Base-by-base conservation (phyloP, 2,329 filamentous ascomycete species). In the Hyphodiscus sp. region DNA sequence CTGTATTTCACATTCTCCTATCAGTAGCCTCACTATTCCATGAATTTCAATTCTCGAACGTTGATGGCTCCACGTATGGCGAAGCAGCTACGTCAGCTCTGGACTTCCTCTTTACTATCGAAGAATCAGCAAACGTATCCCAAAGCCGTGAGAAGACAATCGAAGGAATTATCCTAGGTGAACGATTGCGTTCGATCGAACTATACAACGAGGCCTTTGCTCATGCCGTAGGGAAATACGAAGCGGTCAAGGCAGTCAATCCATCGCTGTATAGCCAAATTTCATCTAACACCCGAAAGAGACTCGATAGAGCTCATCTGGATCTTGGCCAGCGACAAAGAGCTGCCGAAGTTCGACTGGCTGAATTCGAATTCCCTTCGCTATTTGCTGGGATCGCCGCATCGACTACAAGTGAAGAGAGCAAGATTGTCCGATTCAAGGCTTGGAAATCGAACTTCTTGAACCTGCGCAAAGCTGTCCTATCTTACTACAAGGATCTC, bases 201-300 rank as follows among this genome's bases (percentile, higher is more conserved):
- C 78, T 99, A 2, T 97, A 95, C 71, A 89, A 89, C 54, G 91
- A 96, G 69, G 90, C 89, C 0, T 97, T 96, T 65, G 84, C 91
- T 5, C 94, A 97, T 69, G 90, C 86, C 0, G 90, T 89, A 10
- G 94, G 92, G 48, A 95, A 94, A 70, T 89, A 92, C 55, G 80
- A 88, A 19, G 78, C 90, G 30, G 82, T 91, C 55, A 78, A 83
- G 51, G 75, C 79, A 1, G 71, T 91, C 46, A 80, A 83, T 44
- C 84, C 82, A 48, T 81, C 83, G 0, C 81, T 94, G 47, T 91
- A 83, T 68, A 74, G 78, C 23, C 75, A 87, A 63, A 80, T 97
- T 43, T 88, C 85, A 1, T 70, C 75, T 0, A 78, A 81, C 57
- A 95, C 91, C 0, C 81, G 83, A 45, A 87, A 89, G 61, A 82